Conservation (phyloP, 371 early-diverging fungal genomes). For the Apophysomyces trapeziformis region DNA sequence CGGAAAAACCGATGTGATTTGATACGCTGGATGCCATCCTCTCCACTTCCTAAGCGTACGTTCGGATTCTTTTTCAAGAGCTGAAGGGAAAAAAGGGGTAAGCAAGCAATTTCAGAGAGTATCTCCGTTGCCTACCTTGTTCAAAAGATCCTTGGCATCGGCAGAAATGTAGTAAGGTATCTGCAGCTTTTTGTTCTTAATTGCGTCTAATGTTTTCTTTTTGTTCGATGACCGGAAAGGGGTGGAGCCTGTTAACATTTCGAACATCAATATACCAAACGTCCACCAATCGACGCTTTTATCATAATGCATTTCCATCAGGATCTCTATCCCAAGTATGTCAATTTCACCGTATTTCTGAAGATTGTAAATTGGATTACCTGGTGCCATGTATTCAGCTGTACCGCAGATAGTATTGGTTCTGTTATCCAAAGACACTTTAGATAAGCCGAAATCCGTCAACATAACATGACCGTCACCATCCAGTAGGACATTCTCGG, state of each 20-base stretch:
- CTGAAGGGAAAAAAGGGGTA: conserved; percentile 24
- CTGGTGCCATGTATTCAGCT: conserved; percentile 87
- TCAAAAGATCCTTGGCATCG: conserved; percentile 67
- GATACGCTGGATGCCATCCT: conserved; percentile 77
- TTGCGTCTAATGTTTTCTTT: conserved; percentile 80
- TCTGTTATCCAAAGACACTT: conserved; percentile 68
- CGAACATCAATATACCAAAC: conserved; percentile 88
- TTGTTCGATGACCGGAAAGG: conserved; percentile 61
- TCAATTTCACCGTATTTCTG: neutral
- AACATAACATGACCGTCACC: conserved; percentile 82
- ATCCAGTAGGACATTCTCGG: conserved; percentile 89
- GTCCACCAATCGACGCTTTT: conserved; percentile 95
- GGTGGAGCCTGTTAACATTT: conserved; percentile 79
- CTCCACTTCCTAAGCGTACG: conserved; percentile 66
- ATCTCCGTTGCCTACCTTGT: conserved; percentile 33
- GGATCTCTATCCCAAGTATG: conserved; percentile 58
- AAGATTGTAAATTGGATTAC: conserved; percentile 18
- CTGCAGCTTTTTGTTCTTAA: conserved; percentile 73
- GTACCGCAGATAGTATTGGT: conserved; percentile 90
- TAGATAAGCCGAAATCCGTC: conserved; percentile 94
- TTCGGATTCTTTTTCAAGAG: conserved; percentile 75
- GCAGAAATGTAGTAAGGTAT: conserved; percentile 75
- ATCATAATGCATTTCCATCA: conserved; percentile 81
- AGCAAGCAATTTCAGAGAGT: neutral
- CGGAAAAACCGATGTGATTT: conserved; percentile 90